Base-by-base conservation (phyloP, 2,329 filamentous ascomycete species). In the Penicillium sp. region DNA sequence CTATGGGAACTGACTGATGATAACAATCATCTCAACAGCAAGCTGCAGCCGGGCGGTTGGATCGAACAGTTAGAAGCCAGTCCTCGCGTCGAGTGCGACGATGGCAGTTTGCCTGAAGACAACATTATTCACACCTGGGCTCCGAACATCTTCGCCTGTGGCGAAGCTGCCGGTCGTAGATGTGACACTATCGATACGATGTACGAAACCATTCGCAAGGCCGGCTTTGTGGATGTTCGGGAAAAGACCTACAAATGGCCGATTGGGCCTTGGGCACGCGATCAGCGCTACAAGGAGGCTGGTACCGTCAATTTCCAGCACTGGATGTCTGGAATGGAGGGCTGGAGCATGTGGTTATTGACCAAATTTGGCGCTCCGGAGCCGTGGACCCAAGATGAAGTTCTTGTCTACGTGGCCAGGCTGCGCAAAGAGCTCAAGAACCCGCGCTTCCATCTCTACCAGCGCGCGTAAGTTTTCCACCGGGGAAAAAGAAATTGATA, bases 281-380 rank as follows among this genome's bases (percentile, higher is more conserved):
- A 71, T 46, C 53, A 54, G 12, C 55, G 51, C 13, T 59, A 65
- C 43, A 68, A 70, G 34, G 60, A 68, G 47, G 63, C 83, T 1
- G 81, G 80, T 3, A 49, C 56, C 4, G 75, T 61, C 39, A 59
- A 62, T 29, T 49, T 50, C 31, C 58, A 60, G 26, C 64, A 67
- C 18, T 67, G 65, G 65, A 57, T 61, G 36, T 53, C 58, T 34
- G 65, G 65, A 4, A 57, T 68, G 48, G 65, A 68, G 43, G 65
- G 65, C 4, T 67, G 61, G 58, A 62, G 60, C 7, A 65, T 68
- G 64, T 67, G 60, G 54, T 51, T 68, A n/a, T 53, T 68, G 24
- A 67, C 62, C 7, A 66, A 59, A 10, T 59, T 47, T 15, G 54
- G 57, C 23, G 23, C 36, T 13, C 57, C 57, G 1, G 24, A 16